Percentiles rank a stretch among this genome's conserved stretches.
Evolutionary conservation across 2,329 filamentous ascomycete genomes (phyloP).

Genomic region (Hypoxylon sp.): DNA sequence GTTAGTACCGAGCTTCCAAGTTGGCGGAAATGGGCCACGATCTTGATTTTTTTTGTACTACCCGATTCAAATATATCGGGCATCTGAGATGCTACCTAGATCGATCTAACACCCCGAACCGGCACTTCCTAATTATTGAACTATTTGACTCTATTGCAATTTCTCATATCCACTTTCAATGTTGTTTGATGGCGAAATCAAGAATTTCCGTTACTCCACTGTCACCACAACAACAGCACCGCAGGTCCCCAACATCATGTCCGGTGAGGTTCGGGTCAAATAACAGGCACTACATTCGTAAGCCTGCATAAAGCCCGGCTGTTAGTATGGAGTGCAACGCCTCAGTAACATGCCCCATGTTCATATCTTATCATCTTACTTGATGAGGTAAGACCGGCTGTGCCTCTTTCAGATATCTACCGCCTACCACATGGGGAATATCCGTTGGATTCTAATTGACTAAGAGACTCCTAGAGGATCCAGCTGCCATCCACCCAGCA

Average conservation of each 20-base stretch:
- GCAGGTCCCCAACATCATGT: slow-evolving; percentile 49
- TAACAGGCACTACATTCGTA: slow-evolving; percentile 31
- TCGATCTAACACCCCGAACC: slow-evolving; percentile 12
- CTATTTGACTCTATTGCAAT: slow-evolving; percentile 6
- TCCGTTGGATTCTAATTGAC: slow-evolving; percentile 33
- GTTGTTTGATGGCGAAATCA: slow-evolving; percentile 6
- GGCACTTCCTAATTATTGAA: slow-evolving; percentile 15
- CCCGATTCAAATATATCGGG: slow-evolving; percentile 14
- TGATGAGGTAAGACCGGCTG: slow-evolving; percentile 13
- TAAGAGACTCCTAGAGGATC: slow-evolving; percentile 40
- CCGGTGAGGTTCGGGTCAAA: slow-evolving; percentile 38
- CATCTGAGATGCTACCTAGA: slow-evolving; percentile 10
- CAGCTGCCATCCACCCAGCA: slow-evolving; percentile 27
- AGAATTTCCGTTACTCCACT: slow-evolving; percentile 28
- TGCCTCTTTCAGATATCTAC: slow-evolving; percentile 14
- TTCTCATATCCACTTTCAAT: slow-evolving; percentile 7
- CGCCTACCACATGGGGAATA: slow-evolving; percentile 39
- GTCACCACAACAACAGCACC: slow-evolving; percentile 10
- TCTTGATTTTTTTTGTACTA: slow-evolving; percentile 8
- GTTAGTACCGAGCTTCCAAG: slow-evolving; percentile 19
- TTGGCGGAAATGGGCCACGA: slow-evolving; percentile 4
- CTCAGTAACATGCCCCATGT: slow-evolving; percentile 18
- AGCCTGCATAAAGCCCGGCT: slow-evolving; percentile 40
- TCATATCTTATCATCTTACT: slow-evolving; percentile 36
- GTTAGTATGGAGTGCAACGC: slow-evolving; percentile 3